Conservation (phyloP, 1,284 basidiomycete species). For the Fomitopsis schrenkii region DNA sequence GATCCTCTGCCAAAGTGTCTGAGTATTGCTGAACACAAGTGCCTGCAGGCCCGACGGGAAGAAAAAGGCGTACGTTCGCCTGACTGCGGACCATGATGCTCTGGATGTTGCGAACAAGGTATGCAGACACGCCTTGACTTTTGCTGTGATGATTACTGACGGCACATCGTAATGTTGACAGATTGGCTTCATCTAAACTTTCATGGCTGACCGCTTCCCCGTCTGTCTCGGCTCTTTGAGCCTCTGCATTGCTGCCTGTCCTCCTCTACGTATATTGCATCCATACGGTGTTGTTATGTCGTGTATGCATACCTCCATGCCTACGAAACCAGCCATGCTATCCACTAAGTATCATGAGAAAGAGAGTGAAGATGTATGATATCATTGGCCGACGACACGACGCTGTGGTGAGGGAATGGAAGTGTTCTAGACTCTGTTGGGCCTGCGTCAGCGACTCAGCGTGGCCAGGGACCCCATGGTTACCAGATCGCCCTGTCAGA, state of each 20-base stretch:
- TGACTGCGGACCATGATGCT: conserved; percentile 95
- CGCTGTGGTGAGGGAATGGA: background rate
- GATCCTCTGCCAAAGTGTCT: background rate
- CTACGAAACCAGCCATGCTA: conserved; percentile 9
- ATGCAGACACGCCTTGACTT: conserved; percentile 20
- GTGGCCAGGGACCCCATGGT: background rate
- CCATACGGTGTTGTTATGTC: conserved; percentile 4
- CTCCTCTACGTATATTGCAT: background rate
- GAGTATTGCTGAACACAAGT: background rate
- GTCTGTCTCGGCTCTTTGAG: background rate
- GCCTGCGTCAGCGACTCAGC: background rate
- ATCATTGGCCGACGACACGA: background rate
- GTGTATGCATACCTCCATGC: conserved; percentile 11
- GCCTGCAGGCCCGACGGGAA: conserved; percentile 85
- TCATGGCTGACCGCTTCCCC: background rate
- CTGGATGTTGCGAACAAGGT: conserved; percentile 99
- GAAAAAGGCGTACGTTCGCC: conserved; percentile 98
- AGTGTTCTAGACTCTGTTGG: background rate
- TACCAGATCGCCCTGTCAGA: background rate
- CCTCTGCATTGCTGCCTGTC: conserved; percentile 1
- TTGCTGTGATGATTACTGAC: background rate
- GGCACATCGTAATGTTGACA: conserved; percentile 20
- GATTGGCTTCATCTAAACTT: conserved; percentile 78
- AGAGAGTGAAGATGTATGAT: background rate
- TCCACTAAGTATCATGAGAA: background rate